Conservation (phyloP, 768 basidiomycete genomes). For the Boletus bicolor region DNA sequence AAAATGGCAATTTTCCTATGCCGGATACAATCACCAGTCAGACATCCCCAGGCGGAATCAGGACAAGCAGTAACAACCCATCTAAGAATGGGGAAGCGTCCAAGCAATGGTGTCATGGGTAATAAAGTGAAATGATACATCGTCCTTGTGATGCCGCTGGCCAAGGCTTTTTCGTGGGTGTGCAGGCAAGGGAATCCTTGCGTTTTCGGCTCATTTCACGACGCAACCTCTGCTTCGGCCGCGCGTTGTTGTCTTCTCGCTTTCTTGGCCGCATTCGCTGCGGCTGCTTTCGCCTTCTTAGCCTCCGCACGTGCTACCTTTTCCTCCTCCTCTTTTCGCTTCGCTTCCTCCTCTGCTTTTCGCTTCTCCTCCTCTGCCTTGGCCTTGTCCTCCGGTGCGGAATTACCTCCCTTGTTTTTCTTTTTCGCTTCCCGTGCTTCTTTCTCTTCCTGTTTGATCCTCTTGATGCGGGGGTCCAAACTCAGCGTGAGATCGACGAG, state of each 20-base stretch:
- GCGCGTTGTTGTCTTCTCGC: slow-evolving; percentile 65
- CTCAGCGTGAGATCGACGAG: slow-evolving; percentile 84
- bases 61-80: slow-evolving; percentile 3
- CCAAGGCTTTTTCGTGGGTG: neutral
- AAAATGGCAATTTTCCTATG: slow-evolving; percentile 3
- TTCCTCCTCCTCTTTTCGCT: slow-evolving; percentile 80
- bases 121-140: neutral
- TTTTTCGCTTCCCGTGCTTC: slow-evolving; percentile 92
- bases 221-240: slow-evolving; percentile 34
- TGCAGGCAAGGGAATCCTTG: neutral
- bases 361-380: slow-evolving; percentile 55
- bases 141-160: neutral
- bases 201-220: slow-evolving; percentile 2
- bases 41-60: slow-evolving; percentile 6
- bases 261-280: slow-evolving; percentile 90
- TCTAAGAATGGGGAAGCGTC: neutral
- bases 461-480: slow-evolving; percentile 92
- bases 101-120: neutral
- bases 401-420: slow-evolving; percentile 43
- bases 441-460: slow-evolving; percentile 96
- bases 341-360: slow-evolving; percentile 69
- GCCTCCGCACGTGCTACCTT: slow-evolving; percentile 70
- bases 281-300: slow-evolving; percentile 81
- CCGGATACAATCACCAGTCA: neutral
- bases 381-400: slow-evolving; percentile 47